These are phyloP conservation scores for Crassisporium funariophilum DNA, from an alignment of 768 basidiomycete species.

Conservation along the genomic window DNA sequence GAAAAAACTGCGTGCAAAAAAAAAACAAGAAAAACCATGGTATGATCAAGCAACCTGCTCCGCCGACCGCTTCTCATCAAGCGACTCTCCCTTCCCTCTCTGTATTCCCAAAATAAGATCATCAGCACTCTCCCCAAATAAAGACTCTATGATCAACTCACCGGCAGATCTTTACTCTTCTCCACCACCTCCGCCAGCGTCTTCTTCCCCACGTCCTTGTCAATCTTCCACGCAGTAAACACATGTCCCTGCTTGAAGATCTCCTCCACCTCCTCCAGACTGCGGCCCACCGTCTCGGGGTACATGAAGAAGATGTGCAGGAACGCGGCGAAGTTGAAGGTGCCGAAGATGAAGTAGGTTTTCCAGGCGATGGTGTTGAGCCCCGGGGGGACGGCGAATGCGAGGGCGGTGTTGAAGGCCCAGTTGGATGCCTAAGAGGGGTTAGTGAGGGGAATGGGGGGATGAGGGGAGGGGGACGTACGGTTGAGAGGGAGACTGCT, in stretches of 20 bases:
- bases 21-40: no score
- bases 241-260: constrained; percentile 70
- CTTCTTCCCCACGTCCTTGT: constrained; percentile 62
- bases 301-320: constrained; percentile 78
- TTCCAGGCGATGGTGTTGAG: constrained; percentile 69
- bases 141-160: constrained; percentile 1
- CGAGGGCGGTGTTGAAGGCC: constrained; percentile 74
- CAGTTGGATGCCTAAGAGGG: constrained; percentile 46
- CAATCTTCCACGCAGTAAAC: constrained; percentile 74
- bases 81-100: constrained; percentile 15
- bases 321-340: constrained; percentile 74
- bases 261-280: constrained; percentile 80
- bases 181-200: constrained; percentile 54
- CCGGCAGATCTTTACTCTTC: constrained; percentile 22
- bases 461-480: constrained; percentile 12
- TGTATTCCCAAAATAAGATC: not conserved
- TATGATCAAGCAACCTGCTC: constrained; percentile 16
- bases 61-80: constrained; percentile 16
- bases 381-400: constrained; percentile 74
- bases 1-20: no score
- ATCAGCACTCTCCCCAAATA: not conserved
- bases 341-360: constrained; percentile 77
- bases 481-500: constrained; percentile 54
- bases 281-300: constrained; percentile 74
- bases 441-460: not conserved